phyloP scores from a whole-genome alignment of 2,329 filamentous ascomycete genomes.

The Alternaria hordeiaustralica region DNA sequence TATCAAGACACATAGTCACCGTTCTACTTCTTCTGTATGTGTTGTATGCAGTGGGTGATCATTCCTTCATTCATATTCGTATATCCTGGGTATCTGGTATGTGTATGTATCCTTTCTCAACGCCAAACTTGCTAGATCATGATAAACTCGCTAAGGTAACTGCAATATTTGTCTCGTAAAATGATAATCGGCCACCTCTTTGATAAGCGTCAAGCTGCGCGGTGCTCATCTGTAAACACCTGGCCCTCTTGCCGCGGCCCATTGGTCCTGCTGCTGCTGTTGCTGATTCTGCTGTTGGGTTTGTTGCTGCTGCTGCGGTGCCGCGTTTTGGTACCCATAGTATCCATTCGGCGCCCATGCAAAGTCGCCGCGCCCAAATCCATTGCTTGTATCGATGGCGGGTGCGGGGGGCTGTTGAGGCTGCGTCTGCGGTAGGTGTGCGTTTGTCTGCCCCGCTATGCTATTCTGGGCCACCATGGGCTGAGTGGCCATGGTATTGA shows the following conservation, averaged over 20 bases:
- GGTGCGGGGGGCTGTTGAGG: conserved; percentile 25
- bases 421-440: conserved; percentile 22
- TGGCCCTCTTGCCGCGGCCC: conserved; percentile 26
- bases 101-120: not conserved
- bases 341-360: conserved; percentile 31
- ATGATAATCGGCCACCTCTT: not conserved
- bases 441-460: conserved; percentile 6
- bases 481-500: conserved; percentile 13
- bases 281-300: conserved; percentile 25
- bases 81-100: not conserved
- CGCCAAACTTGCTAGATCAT: not conserved
- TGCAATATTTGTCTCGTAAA: not conserved
- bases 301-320: conserved; percentile 16
- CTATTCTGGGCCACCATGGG: conserved; percentile 11
- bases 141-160: not conserved
- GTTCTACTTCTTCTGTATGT: not conserved
- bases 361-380: conserved; percentile 34
- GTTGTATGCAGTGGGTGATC: not conserved
- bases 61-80: not conserved
- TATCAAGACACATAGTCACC: not conserved
- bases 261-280: conserved; percentile 33
- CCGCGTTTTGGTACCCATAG: conserved; percentile 33
- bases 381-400: conserved; percentile 21
- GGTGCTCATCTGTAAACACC: conserved; percentile 29
- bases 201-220: not conserved